Conservation (phyloP, 2,329 filamentous ascomycete genomes). For the Fonsecaea monophora region DNA sequence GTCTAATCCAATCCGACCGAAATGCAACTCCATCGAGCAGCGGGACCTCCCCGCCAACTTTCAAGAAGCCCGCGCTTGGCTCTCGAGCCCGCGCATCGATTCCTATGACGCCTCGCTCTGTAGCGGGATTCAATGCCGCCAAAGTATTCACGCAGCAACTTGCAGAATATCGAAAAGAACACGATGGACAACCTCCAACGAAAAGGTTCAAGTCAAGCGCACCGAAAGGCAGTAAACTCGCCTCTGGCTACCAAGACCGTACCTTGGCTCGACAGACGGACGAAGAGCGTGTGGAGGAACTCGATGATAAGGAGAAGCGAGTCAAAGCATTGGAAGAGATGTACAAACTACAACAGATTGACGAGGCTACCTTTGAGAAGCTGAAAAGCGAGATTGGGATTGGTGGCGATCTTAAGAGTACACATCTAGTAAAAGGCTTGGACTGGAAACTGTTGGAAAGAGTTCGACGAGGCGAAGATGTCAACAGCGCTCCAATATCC, state of each 20-base stretch:
- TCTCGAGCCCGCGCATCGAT: constrained; percentile 81
- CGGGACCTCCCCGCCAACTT: constrained; percentile 55
- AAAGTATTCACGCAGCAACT: constrained; percentile 84
- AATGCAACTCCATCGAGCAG: constrained; percentile 19
- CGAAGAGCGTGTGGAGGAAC: constrained; percentile 57
- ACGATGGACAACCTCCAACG: constrained; percentile 59
- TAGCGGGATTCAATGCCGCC: constrained; percentile 58
- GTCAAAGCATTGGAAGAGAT: constrained; percentile 81
- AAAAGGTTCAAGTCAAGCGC: constrained; percentile 79
- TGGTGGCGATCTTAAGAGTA: constrained; percentile 79
- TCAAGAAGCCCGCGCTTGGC: constrained; percentile 66
- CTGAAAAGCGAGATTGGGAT: constrained; percentile 74
- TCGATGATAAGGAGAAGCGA: constrained; percentile 65
- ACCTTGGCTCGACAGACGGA: constrained; percentile 67
- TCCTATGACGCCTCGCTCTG: constrained; percentile 86
- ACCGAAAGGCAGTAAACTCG: constrained; percentile 82
- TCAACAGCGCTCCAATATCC: constrained; percentile 50
- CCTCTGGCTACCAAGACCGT: constrained; percentile 83
- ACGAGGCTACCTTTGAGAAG: constrained; percentile 77
- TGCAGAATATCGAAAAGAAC: constrained; percentile 70
- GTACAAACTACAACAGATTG: constrained; percentile 83
- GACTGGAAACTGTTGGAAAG: constrained; percentile 74
- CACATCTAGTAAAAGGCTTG: constrained; percentile 88
- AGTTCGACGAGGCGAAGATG: constrained; percentile 60
- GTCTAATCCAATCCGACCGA: constrained; percentile 63